These are phyloP conservation scores for Colletotrichum horii DNA, from an alignment of 2,329 filamentous ascomycete species.

Conservation along the genomic window DNA sequence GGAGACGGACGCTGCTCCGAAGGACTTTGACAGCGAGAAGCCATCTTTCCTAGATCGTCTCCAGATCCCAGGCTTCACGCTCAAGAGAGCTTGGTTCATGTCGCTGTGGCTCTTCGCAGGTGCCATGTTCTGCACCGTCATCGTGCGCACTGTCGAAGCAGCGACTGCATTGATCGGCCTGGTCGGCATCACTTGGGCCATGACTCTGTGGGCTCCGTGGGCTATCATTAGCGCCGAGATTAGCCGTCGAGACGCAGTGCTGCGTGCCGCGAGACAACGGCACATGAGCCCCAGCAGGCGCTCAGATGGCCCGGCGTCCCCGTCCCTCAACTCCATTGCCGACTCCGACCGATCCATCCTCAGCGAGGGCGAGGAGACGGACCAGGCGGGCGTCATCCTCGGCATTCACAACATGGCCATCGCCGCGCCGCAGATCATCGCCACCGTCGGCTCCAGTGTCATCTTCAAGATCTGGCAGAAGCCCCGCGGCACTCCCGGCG, in stretches of 20 bases:
- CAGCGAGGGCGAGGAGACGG: constrained; percentile 62
- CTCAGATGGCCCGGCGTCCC: constrained; percentile 3
- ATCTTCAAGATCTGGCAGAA: constrained; percentile 90
- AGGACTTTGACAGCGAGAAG: constrained; percentile 36
- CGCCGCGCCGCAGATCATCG: constrained; percentile 88
- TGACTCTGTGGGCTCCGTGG: constrained; percentile 94
- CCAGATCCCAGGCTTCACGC: constrained; percentile 81
- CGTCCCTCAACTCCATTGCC: constrained; percentile 5
- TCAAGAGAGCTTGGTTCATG: constrained; percentile 86
- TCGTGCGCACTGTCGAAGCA: constrained; percentile 72
- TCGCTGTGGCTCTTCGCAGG: constrained; percentile 83
- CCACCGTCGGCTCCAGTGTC: constrained; percentile 81
- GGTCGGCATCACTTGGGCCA: constrained; percentile 89
- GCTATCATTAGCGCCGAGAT: constrained; percentile 95
- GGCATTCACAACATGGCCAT: constrained; percentile 97
- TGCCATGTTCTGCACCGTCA: constrained; percentile 83
- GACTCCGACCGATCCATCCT: constrained; percentile 12
- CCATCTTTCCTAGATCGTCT: constrained; percentile 63
- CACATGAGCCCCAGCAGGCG: constrained; percentile 19
- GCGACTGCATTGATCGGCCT: constrained; percentile 81
- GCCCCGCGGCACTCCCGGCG: constrained; percentile 81
- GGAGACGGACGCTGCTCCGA: constrained; percentile 33
- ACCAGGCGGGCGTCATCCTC: constrained; percentile 87
- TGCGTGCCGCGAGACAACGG: constrained; percentile 44
- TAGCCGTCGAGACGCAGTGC: constrained; percentile 73